phyloP scores from a whole-genome alignment of 1,284 basidiomycete genomes.

The Clitocybe nebularis region DNA sequence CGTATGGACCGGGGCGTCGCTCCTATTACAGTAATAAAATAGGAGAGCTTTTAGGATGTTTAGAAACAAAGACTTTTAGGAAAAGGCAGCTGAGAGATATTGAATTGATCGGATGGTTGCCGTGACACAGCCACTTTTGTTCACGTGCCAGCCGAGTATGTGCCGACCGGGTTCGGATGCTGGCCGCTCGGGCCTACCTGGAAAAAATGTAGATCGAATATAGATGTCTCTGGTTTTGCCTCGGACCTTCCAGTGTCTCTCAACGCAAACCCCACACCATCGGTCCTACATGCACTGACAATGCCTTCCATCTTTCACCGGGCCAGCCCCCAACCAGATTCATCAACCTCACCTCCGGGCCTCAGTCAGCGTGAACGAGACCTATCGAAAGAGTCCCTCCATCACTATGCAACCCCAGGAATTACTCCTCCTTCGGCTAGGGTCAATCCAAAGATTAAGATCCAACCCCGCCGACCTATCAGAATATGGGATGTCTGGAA shows the following conservation, averaged over 20 bases:
- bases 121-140: conserved; percentile 4
- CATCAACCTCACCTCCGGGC: conserved; percentile 15
- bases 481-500: conserved; percentile 68
- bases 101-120: conserved; percentile 1
- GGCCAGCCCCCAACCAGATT: conserved; percentile 12
- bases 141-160: not conserved
- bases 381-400: conserved; percentile 37
- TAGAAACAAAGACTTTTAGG: not conserved
- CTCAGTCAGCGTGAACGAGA: conserved; percentile 14
- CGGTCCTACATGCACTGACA: not conserved
- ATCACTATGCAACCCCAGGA: conserved; percentile 64
- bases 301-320: conserved; percentile 18
- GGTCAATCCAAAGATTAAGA: conserved; percentile 60
- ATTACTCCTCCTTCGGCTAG: conserved; percentile 65
- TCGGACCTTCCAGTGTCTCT: conserved; percentile 5
- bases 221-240: conserved; percentile 4
- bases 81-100: not conserved
- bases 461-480: conserved; percentile 47
- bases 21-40: not conserved
- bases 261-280: no score
- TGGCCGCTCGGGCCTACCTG: no score
- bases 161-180: no score
- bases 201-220: no score
- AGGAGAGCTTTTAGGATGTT: not conserved
- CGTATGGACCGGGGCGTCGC: no score